Evolutionary conservation across 352 stramenopile species (phyloP).

Genomic region (Pythium utonaiense): DNA sequence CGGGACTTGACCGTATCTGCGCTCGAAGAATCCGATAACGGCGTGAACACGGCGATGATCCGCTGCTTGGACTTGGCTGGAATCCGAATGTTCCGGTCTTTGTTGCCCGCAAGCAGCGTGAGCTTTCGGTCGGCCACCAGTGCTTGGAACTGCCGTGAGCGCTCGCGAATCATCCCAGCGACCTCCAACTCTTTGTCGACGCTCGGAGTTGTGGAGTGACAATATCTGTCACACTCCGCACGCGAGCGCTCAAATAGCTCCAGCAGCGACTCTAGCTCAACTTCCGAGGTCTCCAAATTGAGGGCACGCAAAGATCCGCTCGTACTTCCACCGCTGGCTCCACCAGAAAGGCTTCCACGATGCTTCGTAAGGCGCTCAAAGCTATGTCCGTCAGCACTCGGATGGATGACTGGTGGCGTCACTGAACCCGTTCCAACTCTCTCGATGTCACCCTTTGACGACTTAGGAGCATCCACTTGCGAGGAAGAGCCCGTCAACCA

Average conservation of each 20-base stretch:
- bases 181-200: slow-evolving; percentile 80
- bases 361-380: slow-evolving; percentile 12
- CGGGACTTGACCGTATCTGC: slow-evolving; percentile 58
- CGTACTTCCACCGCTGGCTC: background rate
- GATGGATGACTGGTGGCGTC: slow-evolving; percentile 15
- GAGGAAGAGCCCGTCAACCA: slow-evolving; percentile 11
- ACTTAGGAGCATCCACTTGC: background rate
- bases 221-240: slow-evolving; percentile 68
- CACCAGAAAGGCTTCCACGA: slow-evolving; percentile 14
- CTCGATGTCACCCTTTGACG: background rate
- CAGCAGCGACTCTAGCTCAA: slow-evolving; percentile 51
- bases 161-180: slow-evolving; percentile 72
- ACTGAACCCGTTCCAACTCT: slow-evolving; percentile 15
- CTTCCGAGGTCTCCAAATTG: background rate
- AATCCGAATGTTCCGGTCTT: slow-evolving; percentile 77
- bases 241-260: slow-evolving; percentile 66
- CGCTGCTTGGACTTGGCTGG: slow-evolving; percentile 72
- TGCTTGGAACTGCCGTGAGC: slow-evolving; percentile 59
- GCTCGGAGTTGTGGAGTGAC: slow-evolving; percentile 50
- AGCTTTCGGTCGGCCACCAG: slow-evolving; percentile 72
- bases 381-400: slow-evolving; percentile 1
- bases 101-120: slow-evolving; percentile 52
- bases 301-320: background rate
- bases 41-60: slow-evolving; percentile 77
- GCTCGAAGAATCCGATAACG: slow-evolving; percentile 34